Base-by-base conservation (phyloP, 2,329 filamentous ascomycete genomes). In the Aspergillus aculeatinus region DNA sequence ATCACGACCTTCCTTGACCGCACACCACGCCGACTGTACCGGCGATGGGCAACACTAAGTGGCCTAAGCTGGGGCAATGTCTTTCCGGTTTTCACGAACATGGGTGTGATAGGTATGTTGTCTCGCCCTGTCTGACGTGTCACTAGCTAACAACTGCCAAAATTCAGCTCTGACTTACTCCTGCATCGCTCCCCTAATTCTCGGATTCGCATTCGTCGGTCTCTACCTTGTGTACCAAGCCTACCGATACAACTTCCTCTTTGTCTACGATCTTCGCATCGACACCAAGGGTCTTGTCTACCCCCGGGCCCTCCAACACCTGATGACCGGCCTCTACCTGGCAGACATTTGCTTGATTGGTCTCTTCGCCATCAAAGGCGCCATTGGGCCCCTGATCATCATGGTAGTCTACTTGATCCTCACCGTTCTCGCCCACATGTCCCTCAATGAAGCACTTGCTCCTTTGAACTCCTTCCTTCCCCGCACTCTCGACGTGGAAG, bases 261-360 rank as follows among this genome's bases (percentile, higher is more conserved):
- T 91, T 74, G 92, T 96, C 5, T 89, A 89, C 58, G 89, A 95
- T 72, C 87, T 89, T 14, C 80, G 86, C 60, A 86, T 96, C 70
- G 92, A 97, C 71, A 96, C 91, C 48, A 92, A 95, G 69, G 93
- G 94, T 2, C 83, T 96, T 2, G 89, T 94, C 64, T 97, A 97
- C 71, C 90, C 92, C 0, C 87, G 89, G 14, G 92, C 92, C 0
- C 81, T 97, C 21, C 88, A 95, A 72, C 93, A 97, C 63, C 84
- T 96, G 39, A 84, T 96, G 44, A 88, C 88, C 0, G 92, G 94
- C 12, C 77, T 96, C 21, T 97, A 98, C 73, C 82, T 97, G 25
- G 88, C 90, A 1, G 87, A 96, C 67, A 76, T 94, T 14, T 95
- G 91, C 76, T 83, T 97, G 74, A 89, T 96, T 65, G 92, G 92